Evolutionary conservation across 2,329 filamentous ascomycete genomes (phyloP).

Genomic region (Chalaropsis ovoidea): DNA sequence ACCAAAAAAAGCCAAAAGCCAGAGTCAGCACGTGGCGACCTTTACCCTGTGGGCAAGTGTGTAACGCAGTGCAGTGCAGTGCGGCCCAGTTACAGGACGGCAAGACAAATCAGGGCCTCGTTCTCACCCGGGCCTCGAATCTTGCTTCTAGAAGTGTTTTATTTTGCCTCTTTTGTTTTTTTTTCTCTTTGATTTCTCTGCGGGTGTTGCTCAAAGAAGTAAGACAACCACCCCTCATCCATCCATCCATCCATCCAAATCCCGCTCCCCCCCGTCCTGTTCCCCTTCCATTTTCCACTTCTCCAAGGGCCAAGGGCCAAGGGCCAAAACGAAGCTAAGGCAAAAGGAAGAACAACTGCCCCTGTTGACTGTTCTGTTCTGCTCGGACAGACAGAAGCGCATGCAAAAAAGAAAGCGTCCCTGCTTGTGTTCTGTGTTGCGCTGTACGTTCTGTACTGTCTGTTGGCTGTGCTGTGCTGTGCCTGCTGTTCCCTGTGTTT

Average conservation of each 20-base stretch:
- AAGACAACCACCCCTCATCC: neutral
- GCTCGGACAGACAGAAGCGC: neutral
- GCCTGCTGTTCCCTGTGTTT: neutral
- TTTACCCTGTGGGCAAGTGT: neutral
- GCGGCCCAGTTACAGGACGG: neutral
- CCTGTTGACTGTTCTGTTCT: neutral
- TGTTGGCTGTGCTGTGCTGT: neutral
- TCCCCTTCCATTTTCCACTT: neutral
- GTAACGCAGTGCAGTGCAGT: neutral
- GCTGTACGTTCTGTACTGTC: too few species aligned
- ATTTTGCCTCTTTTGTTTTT: neutral
- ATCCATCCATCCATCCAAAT: neutral
- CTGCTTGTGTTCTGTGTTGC: too few species aligned
- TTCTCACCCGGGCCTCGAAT: neutral
- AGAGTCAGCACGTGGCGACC: neutral
- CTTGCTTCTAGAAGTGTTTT: neutral
- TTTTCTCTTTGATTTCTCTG: neutral
- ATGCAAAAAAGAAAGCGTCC: neutral
- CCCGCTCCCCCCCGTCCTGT: neutral
- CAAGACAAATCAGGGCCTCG: neutral
- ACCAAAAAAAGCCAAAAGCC: neutral
- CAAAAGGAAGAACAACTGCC: neutral
- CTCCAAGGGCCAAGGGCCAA: constrained; percentile 13
- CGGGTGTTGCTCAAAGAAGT: too few species aligned
- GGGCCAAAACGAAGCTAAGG: constrained; percentile 16